A percentile compares a stretch with the other conserved stretches of the same genome.
phyloP scores from a whole-genome alignment of 495 filamentous ascomycete genomes.

The Talaromyces stipitatus region DNA sequence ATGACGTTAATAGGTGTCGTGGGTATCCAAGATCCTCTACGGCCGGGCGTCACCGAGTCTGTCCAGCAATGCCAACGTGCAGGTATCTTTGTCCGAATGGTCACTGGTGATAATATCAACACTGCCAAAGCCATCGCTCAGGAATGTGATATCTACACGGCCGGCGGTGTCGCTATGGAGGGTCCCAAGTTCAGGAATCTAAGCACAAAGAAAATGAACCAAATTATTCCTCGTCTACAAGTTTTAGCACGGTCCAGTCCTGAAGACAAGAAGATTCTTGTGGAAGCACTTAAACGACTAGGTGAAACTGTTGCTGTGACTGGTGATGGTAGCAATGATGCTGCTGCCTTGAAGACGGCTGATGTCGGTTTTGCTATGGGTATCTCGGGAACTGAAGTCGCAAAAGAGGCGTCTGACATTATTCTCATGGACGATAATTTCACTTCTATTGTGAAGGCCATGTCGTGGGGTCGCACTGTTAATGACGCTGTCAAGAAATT shows the following conservation, averaged over 20 bases:
- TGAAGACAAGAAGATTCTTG: constrained; percentile 76
- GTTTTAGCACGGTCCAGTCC: constrained; percentile 82
- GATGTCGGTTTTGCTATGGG: constrained; percentile 94
- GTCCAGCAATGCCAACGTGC: constrained; percentile 68
- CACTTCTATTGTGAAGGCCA: constrained; percentile 77
- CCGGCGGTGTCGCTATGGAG: constrained; percentile 74
- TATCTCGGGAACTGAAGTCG: constrained; percentile 82
- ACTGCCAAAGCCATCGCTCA: constrained; percentile 82
- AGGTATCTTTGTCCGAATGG: constrained; percentile 83
- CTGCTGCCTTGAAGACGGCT: constrained; percentile 76
- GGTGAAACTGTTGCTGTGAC: constrained; percentile 91
- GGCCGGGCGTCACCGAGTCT: constrained; percentile 66
- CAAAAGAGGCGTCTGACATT: constrained; percentile 89
- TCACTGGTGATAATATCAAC: constrained; percentile 79
- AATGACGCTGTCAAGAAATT: constrained; percentile 91
- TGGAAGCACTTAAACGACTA: constrained; percentile 70
- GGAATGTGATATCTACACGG: constrained; percentile 74
- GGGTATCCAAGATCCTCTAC: constrained; percentile 83
- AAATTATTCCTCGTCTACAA: constrained; percentile 65
- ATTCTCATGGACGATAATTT: constrained; percentile 95
- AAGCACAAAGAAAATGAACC: constrained; percentile 56
- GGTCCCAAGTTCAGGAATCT: constrained; percentile 72
- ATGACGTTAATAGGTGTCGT: constrained; percentile 76
- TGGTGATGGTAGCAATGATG: constrained; percentile 90
- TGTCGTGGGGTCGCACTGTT: constrained; percentile 82